Evolutionary conservation across 106 monocot genomes (phyloP).

Genomic region (Vanilla planifolia): DNA sequence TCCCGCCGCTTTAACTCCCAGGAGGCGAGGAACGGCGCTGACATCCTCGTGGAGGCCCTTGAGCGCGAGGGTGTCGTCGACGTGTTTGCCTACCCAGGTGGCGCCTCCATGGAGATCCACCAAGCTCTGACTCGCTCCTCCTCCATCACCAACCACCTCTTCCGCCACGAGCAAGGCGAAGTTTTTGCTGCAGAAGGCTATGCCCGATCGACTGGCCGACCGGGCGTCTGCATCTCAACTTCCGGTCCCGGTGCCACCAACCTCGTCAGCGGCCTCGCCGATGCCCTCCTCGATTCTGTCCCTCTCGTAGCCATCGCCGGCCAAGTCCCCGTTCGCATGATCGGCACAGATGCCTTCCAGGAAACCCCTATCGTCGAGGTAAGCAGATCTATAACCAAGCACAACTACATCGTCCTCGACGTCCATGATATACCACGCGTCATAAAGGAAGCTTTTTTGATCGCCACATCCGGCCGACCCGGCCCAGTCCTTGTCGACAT

Average conservation of each 20-base stretch:
- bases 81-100: slow-evolving; percentile 87
- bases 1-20: slow-evolving; percentile 21
- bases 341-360: slow-evolving; percentile 94
- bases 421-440: slow-evolving; percentile 77
- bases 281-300: slow-evolving; percentile 83
- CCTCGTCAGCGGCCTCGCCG: slow-evolving; percentile 78
- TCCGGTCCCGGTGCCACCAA: slow-evolving; percentile 95
- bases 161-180: slow-evolving; percentile 94
- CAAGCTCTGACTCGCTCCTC: slow-evolving; percentile 87
- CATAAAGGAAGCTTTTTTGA: slow-evolving; percentile 72
- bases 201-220: slow-evolving; percentile 73
- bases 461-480: slow-evolving; percentile 76
- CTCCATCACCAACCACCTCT: slow-evolving; percentile 60
- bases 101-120: slow-evolving; percentile 97
- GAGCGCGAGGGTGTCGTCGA: slow-evolving; percentile 76
- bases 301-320: slow-evolving; percentile 90
- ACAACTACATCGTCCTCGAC: slow-evolving; percentile 76
- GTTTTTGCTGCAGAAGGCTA: slow-evolving; percentile 75
- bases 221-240: slow-evolving; percentile 89
- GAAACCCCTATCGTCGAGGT: slow-evolving; percentile 95
- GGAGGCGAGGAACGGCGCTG: slow-evolving; percentile 83
- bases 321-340: slow-evolving; percentile 91
- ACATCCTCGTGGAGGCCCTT: slow-evolving; percentile 84
- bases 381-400: slow-evolving; percentile 83
- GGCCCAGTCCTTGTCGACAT: slow-evolving; percentile 90